A percentile compares a stretch with the other conserved stretches of the same genome.
Conservation (phyloP, 495 filamentous ascomycete species). For the Penicillium flavigenum region DNA sequence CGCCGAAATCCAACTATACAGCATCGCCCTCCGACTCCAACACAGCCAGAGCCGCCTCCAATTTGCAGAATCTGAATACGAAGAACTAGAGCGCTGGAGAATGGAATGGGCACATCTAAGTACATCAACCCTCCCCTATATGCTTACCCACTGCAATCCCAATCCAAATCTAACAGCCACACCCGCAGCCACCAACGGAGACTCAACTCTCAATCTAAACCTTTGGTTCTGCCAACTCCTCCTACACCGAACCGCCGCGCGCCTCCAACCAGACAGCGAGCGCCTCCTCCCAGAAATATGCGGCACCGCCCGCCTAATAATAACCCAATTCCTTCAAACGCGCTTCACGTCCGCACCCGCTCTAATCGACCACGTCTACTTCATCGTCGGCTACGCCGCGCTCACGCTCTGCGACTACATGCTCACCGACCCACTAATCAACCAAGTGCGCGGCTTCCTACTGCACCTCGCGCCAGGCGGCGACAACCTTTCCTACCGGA, state of each 20-base stretch:
- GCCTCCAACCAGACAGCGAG: constrained; percentile 32
- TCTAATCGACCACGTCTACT: constrained; percentile 40
- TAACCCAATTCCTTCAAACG: constrained; percentile 38
- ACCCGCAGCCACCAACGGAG: constrained; percentile 28
- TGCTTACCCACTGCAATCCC: not conserved
- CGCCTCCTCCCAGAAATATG: constrained; percentile 32
- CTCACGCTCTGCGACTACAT: constrained; percentile 44
- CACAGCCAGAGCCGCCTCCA: constrained; percentile 32
- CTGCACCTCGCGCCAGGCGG: constrained; percentile 40
- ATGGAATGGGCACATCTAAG: constrained; percentile 43
- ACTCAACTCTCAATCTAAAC: constrained; percentile 38
- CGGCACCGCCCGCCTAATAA: constrained; percentile 37
- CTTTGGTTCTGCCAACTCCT: constrained; percentile 44
- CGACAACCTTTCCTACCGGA: constrained; percentile 40
- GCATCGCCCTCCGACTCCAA: constrained; percentile 34
- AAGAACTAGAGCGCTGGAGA: constrained; percentile 43
- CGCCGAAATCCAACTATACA: constrained; percentile 41
- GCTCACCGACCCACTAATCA: constrained; percentile 38
- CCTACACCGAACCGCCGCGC: constrained; percentile 36
- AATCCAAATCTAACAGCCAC: constrained; percentile 11
- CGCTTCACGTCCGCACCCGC: constrained; percentile 33
- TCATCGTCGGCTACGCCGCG: constrained; percentile 42
- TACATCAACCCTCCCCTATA: constrained; percentile 12
- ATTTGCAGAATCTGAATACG: constrained; percentile 34
- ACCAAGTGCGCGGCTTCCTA: constrained; percentile 39